phyloP scores from a whole-genome alignment of 2,329 filamentous ascomycete species.

The Diplodia mutila region DNA sequence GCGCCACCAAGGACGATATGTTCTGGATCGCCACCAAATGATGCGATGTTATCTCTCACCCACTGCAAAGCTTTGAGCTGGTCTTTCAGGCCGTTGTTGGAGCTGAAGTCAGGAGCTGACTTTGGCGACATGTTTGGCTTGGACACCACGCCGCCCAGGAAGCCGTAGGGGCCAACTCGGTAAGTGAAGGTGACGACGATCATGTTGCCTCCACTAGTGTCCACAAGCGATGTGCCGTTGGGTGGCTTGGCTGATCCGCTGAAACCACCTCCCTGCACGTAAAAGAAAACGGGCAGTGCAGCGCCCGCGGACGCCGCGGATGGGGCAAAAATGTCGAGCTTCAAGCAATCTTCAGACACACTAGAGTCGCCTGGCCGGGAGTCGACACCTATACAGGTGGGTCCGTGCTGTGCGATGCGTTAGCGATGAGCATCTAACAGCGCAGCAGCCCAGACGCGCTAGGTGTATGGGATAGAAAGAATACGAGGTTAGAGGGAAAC shows the following conservation, averaged over 20 bases:
- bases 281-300: constrained; percentile 45
- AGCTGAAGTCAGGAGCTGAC: constrained; percentile 30
- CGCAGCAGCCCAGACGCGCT: not conserved
- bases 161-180: constrained; percentile 46
- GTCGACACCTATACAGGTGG: constrained; percentile 23
- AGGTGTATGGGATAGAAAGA: not conserved
- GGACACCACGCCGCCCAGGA: constrained; percentile 41
- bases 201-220: constrained; percentile 38
- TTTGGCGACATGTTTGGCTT: constrained; percentile 11
- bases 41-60: constrained; percentile 41
- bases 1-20: constrained; percentile 46
- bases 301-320: constrained; percentile 38
- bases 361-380: not conserved
- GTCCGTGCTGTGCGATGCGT: constrained; percentile 9
- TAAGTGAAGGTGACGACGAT: constrained; percentile 48
- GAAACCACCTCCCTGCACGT: constrained; percentile 48
- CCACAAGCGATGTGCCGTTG: constrained; percentile 39
- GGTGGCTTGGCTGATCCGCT: constrained; percentile 42
- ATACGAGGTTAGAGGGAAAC: not conserved
- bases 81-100: constrained; percentile 46
- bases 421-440: not conserved
- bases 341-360: constrained; percentile 46
- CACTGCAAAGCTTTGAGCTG: constrained; percentile 42
- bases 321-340: constrained; percentile 45
- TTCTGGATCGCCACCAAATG: constrained; percentile 45